Evolutionary conservation across 2,329 filamentous ascomycete genomes (phyloP).

Genomic region (Cercospora beticola): DNA sequence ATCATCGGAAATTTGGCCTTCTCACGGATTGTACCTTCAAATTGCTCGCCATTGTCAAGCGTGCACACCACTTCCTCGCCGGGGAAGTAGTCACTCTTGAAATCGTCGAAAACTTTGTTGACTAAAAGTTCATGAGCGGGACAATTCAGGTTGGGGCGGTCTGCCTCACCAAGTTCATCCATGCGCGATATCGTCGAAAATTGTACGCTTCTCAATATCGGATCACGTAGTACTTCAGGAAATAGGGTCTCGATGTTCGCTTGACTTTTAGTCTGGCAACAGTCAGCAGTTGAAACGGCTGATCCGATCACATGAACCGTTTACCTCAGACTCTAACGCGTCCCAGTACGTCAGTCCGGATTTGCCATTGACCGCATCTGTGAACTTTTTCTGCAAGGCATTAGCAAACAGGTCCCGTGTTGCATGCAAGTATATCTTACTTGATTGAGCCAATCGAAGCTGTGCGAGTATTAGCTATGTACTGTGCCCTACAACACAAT

Average conservation of each 20-base stretch:
- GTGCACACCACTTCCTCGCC: constrained; percentile 79
- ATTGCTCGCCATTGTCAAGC: constrained; percentile 63
- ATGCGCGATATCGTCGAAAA: constrained; percentile 87
- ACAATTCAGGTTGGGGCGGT: neutral
- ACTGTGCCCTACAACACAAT: neutral
- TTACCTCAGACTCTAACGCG: constrained; percentile 57
- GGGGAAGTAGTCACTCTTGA: constrained; percentile 87
- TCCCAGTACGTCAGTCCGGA: constrained; percentile 90
- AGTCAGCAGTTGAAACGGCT: constrained; percentile 24
- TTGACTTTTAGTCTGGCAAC: constrained; percentile 59
- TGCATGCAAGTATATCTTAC: constrained; percentile 49
- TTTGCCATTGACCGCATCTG: constrained; percentile 93
- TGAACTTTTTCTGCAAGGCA: constrained; percentile 72
- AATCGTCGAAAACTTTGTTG: constrained; percentile 61
- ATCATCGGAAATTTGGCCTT: constrained; percentile 72
- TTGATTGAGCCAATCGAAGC: constrained; percentile 92
- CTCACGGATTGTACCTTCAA: constrained; percentile 70
- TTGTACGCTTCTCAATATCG: constrained; percentile 85
- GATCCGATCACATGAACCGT: constrained; percentile 19
- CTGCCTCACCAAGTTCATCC: constrained; percentile 67
- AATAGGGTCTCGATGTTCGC: constrained; percentile 89
- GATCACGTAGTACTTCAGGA: constrained; percentile 85
- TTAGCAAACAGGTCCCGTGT: constrained; percentile 20
- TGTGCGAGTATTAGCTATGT: constrained; percentile 40
- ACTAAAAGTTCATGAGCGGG: constrained; percentile 36